Percentiles rank a stretch among this genome's conserved stretches.
These are phyloP conservation scores for Juglanconis sp. DNA, from an alignment of 2,329 filamentous ascomycete genomes.

Conservation along the genomic window DNA sequence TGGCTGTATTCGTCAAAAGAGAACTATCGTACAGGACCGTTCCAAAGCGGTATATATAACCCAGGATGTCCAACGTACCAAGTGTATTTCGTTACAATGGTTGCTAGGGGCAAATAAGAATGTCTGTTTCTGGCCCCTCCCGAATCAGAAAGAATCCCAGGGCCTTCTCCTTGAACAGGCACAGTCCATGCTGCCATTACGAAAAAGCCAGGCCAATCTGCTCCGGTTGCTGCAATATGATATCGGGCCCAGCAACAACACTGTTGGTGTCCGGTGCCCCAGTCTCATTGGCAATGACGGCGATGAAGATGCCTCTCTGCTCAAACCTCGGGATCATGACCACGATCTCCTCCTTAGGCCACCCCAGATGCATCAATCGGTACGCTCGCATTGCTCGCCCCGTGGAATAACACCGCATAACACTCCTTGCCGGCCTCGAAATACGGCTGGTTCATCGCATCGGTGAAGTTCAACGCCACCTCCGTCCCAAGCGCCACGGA, in stretches of 20 bases:
- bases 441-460: constrained; percentile 25
- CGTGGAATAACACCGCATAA: constrained; percentile 40
- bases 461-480: constrained; percentile 30
- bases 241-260: constrained; percentile 37
- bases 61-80: no score
- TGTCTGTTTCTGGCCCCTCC: no score
- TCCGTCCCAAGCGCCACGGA: constrained; percentile 29
- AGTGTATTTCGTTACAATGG: no score
- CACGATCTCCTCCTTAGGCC: constrained; percentile 23
- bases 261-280: constrained; percentile 34
- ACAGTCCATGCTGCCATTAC: background rate
- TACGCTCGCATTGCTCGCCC: constrained; percentile 31
- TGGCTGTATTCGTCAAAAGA: no score
- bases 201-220: background rate
- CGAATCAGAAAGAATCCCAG: no score
- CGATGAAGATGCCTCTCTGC: constrained; percentile 33
- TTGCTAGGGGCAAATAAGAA: no score
- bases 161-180: no score
- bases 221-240: constrained; percentile 34
- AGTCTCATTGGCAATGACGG: constrained; percentile 32
- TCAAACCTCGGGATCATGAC: constrained; percentile 36
- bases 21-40: no score
- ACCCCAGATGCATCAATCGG: constrained; percentile 30
- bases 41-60: no score
- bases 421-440: constrained; percentile 29